Percentiles rank a stretch among this genome's conserved stretches.
These are phyloP conservation scores for Cercis canadensis DNA, from an alignment of 306 rosid genomes.

Conservation along the genomic window DNA sequence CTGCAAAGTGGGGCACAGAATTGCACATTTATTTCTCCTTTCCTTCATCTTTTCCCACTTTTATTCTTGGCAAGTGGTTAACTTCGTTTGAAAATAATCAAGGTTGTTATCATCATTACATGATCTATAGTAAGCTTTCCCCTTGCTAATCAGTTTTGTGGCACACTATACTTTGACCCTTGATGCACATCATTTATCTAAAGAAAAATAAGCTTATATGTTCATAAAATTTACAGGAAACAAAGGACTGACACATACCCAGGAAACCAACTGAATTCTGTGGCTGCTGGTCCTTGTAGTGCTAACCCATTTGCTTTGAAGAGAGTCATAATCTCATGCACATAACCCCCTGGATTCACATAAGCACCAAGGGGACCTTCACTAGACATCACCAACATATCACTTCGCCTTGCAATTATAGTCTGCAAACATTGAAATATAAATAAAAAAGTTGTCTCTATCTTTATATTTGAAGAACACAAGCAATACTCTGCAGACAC, in stretches of 20 bases:
- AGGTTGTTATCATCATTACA: conserved; percentile 2
- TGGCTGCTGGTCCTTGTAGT: conserved; percentile 59
- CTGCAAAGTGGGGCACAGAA: too few relatives aligned
- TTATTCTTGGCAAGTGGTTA: too few relatives aligned
- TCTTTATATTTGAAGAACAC: neutral
- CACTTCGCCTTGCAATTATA: conserved; percentile 80
- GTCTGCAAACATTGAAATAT: conserved; percentile 59
- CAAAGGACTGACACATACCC: conserved; percentile 66
- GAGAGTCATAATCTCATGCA: conserved; percentile 89
- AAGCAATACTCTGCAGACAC: conserved; percentile 16
- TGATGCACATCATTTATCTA: neutral
- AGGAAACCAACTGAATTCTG: conserved; percentile 96
- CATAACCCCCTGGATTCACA: conserved; percentile 74
- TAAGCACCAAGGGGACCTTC: conserved; percentile 98
- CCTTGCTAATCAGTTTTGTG: neutral
- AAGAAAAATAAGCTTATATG: conserved; percentile 1
- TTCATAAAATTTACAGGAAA: conserved; percentile 29
- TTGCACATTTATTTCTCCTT: too few relatives aligned
- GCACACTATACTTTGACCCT: conserved; percentile 19
- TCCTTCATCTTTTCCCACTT: too few relatives aligned
- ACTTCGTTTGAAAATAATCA: neutral
- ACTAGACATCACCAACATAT: conserved; percentile 93
- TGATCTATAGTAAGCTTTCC: conserved; percentile 4
- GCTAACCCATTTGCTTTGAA: conserved; percentile 77
- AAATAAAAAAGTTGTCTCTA: neutral